Base-by-base conservation (phyloP, 805 yeast species). In the Candida nanaspora region DNA sequence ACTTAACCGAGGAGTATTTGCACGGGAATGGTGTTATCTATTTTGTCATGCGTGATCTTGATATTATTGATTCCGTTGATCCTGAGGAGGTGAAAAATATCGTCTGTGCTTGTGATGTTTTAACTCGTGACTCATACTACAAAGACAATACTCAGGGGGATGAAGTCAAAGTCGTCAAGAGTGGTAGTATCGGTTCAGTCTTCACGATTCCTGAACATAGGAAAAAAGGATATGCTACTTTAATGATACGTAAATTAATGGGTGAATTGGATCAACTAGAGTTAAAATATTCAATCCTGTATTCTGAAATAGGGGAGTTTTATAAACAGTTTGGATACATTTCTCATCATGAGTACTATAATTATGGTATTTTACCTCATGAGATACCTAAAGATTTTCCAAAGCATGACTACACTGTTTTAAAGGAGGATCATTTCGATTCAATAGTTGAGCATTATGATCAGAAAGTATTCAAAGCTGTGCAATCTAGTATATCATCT, bases 231-330 rank as follows among this genome's bases (percentile, higher is more conserved):
- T 77, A 75, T 50, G 84, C 83, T 0, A 56, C 56, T 7, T 40
- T 42, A 22, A 70, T 80, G 80, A 59, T 80, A 34, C 42, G 42
- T 13, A 36, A 41, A 20, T 48, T 76, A 29, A 60, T 64, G 40
- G 47, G 57, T 6, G 16, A 45, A 33, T 33, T 53, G 33, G 22
- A 14, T 3, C 4, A 13, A 3, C 25, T 18, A 20, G 45, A 58
- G 3, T 35, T 57, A 26, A 56, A 56, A 22, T 57, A 66, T 26
- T 57, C 69, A 29, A 65, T 66, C 32, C 67, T 86, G 39, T 86
- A 85, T 68, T 81, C 91, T 46, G 93, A 81, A 37, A 76, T 84
- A 18, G 91, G 84, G 14, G 71, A 68, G 26, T 85, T 72, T 49
- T 87, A 87, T 57, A 62, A 68, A 29, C 63, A 68, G 46, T 76